phyloP scores from a whole-genome alignment of 441 rosid genomes.

The Raphanus hybrid region DNA sequence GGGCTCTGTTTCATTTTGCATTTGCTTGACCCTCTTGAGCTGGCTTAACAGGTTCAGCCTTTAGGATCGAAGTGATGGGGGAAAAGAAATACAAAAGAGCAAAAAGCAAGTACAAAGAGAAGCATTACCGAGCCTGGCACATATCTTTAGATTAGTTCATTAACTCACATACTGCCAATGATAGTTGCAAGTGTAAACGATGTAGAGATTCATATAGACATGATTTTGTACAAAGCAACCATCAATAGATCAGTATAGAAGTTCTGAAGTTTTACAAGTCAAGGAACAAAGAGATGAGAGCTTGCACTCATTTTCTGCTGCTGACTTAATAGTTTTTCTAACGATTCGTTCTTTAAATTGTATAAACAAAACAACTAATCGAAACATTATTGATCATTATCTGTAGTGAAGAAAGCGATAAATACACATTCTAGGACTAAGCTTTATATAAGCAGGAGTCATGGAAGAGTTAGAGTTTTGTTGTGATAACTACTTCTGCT shows the following conservation, averaged over 20 bases:
- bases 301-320: too few species aligned
- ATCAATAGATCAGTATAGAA: slow-evolving; percentile 4
- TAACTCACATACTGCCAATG: background rate
- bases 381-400: background rate
- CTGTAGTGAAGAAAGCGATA: background rate
- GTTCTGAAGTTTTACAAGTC: slow-evolving; percentile 1
- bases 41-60: slow-evolving; percentile 89
- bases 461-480: background rate
- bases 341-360: too few species aligned
- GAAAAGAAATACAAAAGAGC: slow-evolving; percentile 3
- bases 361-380: too few species aligned
- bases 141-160: slow-evolving; percentile 6
- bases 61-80: slow-evolving; percentile 21
- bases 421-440: background rate
- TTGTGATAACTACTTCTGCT: background rate
- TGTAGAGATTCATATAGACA: background rate
- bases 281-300: too few species aligned
- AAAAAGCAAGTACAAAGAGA: too few species aligned
- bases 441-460: too few species aligned
- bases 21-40: slow-evolving; percentile 86
- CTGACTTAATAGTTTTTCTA: background rate
- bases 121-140: slow-evolving; percentile 65
- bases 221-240: slow-evolving; percentile 21
- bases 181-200: slow-evolving; percentile 4
- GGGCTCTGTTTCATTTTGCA: slow-evolving; percentile 63